Evolutionary conservation across 2,329 filamentous ascomycete species (phyloP), one percentile per base, ranked within the genome.

Genomic region (Xylaria sp.): DNA sequence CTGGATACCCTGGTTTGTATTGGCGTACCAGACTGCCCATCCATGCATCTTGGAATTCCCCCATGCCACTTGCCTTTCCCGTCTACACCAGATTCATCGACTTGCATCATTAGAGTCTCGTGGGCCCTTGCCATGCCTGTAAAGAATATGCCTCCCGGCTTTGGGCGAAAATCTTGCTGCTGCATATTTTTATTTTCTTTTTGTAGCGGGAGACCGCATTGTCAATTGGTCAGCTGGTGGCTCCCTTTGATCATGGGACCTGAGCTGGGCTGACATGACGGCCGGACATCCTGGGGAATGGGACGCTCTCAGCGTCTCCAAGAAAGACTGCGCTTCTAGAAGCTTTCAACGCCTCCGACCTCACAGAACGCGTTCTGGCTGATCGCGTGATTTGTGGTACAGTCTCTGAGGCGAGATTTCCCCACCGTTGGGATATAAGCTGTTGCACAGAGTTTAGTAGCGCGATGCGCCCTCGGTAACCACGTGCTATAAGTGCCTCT

Each of bases 11-110:
- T 63, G 49, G 64, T 53, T 57, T 65, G 59, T 64, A 53, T 58
- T 70, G 71, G 73, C 71, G 67, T 73, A 74, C 65, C 73, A 68
- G 31, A 38, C 56, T 33, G 64, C 36, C 20, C 48, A 49, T 54
- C 56, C 58, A 68, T 65, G 62, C 62, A 62, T 63, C 40, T n/a
- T 49, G 65, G 72, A 69, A 72, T 70, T 58, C 49, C 42, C 63
- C 61, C 66, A 72, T 74, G 71, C 65, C 71, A 71, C 72, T 74
- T 74, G 69, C 70, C 72, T 67, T 70, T 73, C 73, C 70, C 59
- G 71, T 68, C 67, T 69, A 49, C 68, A 65, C 74, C 72, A 48
- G 68, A 74, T 77, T 68, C 67, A 72, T 74, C 75, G 72, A 76
- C 71, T n/a, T 76, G 74, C 75, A 75, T 70, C 59, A 71, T 69